These are phyloP conservation scores for Gymnopilus junonius DNA, from an alignment of 768 basidiomycete species.

Conservation along the genomic window DNA sequence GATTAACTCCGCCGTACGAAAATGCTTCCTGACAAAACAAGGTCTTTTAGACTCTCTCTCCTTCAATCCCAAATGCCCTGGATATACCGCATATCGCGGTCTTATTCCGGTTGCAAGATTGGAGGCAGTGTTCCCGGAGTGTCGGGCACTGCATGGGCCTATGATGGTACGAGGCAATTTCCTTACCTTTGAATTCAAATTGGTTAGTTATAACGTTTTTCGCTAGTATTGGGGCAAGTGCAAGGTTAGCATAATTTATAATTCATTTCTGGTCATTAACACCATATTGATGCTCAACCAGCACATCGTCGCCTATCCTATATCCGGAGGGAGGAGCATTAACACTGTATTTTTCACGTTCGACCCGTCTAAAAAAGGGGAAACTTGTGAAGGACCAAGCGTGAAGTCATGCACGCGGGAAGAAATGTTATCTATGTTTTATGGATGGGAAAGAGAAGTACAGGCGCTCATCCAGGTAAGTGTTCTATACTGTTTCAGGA, in stretches of 20 bases:
- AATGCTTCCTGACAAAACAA: slow-evolving; percentile 16
- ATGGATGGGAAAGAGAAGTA: slow-evolving; percentile 51
- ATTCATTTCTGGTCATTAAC: neutral
- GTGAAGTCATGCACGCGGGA: slow-evolving; percentile 28
- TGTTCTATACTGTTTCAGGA: neutral
- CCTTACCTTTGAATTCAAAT: neutral
- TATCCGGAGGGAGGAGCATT: slow-evolving; percentile 49
- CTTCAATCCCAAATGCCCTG: slow-evolving; percentile 42
- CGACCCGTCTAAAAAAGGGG: slow-evolving; percentile 35
- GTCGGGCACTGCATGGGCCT: slow-evolving; percentile 28
- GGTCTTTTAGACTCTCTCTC: slow-evolving; percentile 19
- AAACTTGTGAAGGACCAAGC: slow-evolving; percentile 29
- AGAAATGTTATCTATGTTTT: slow-evolving; percentile 42
- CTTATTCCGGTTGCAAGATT: slow-evolving; percentile 35
- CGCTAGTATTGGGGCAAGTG: slow-evolving; percentile 35
- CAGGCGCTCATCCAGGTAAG: slow-evolving; percentile 47
- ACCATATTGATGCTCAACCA: slow-evolving; percentile 19
- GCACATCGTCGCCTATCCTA: slow-evolving; percentile 44
- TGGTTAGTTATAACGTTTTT: neutral
- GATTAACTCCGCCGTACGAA: slow-evolving; percentile 38
- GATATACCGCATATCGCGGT: slow-evolving; percentile 40
- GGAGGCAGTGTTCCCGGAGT: slow-evolving; percentile 30
- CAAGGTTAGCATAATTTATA: slow-evolving; percentile 37
- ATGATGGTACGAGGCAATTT: slow-evolving; percentile 26
- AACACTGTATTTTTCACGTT: slow-evolving; percentile 50